Percentiles rank a stretch among this genome's conserved stretches.
These are phyloP conservation scores for Pestalotiopsis sp. DNA, from an alignment of 2,329 filamentous ascomycete genomes.

Conservation along the genomic window DNA sequence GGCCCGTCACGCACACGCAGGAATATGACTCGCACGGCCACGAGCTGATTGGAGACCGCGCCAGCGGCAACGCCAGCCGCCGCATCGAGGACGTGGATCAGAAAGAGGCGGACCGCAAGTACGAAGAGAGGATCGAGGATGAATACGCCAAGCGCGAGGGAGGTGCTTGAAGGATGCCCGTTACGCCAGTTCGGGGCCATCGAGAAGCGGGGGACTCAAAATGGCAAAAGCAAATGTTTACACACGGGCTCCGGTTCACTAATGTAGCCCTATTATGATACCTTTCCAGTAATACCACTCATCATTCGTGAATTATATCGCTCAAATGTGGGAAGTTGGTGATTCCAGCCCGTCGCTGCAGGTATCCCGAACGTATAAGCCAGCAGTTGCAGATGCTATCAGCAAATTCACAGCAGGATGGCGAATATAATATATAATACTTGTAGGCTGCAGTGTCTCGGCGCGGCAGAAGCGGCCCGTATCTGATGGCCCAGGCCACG, in stretches of 20 bases:
- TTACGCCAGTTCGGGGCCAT: background rate
- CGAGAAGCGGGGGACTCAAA: background rate
- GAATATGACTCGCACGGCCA: constrained; percentile 7
- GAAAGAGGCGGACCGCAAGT: background rate
- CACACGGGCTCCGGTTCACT: background rate
- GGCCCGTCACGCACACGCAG: constrained; percentile 6
- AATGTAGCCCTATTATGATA: background rate
- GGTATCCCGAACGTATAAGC: too few relatives aligned
- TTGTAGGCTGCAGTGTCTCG: too few relatives aligned
- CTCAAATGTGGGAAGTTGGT: background rate
- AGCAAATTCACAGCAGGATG: too few relatives aligned
- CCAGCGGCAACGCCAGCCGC: background rate
- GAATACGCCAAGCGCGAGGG: constrained; percentile 9
- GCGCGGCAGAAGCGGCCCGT: too few relatives aligned
- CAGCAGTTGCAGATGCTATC: too few relatives aligned
- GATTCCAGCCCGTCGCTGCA: too few relatives aligned
- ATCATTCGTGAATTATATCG: background rate
- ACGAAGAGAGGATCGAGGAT: constrained; percentile 5
- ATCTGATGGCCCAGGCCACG: too few relatives aligned
- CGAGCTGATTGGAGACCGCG: constrained; percentile 4
- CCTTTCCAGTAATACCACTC: background rate
- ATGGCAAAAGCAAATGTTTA: background rate
- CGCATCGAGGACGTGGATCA: constrained; percentile 7
- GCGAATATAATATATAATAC: too few relatives aligned
- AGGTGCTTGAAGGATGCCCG: background rate